Conservation (phyloP, 2,329 filamentous ascomycete genomes). For the Capronia epimyces region DNA sequence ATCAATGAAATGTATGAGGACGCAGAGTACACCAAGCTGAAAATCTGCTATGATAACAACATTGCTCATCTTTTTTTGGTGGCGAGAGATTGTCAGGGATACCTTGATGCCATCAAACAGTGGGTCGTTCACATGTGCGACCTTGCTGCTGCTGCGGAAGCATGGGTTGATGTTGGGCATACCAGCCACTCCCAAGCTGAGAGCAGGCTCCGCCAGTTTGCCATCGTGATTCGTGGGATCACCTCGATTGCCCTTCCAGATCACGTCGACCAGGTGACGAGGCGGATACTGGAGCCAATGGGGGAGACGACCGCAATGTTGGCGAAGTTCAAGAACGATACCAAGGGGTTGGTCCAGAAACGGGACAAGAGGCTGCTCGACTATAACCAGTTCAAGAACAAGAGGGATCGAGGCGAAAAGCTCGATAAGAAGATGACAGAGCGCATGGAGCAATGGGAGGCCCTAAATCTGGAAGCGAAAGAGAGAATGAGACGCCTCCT, state of each 20-base stretch:
- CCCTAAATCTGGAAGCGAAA: constrained; percentile 87
- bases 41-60: constrained; percentile 85
- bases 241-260: constrained; percentile 76
- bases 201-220: constrained; percentile 90
- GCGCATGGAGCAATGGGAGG: constrained; percentile 80
- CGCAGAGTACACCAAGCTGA: constrained; percentile 69
- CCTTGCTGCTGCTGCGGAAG: constrained; percentile 74
- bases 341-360: constrained; percentile 87
- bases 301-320: constrained; percentile 21
- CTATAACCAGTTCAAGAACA: constrained; percentile 73
- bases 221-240: constrained; percentile 78
- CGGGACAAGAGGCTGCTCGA: constrained; percentile 87
- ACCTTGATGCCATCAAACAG: constrained; percentile 72
- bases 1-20: constrained; percentile 68
- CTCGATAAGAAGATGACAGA: constrained; percentile 80
- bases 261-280: constrained; percentile 56
- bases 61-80: constrained; percentile 90
- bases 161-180: constrained; percentile 64
- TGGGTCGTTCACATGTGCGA: constrained; percentile 77
- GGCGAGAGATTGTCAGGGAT: constrained; percentile 87
- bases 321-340: constrained; percentile 36
- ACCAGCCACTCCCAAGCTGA: constrained; percentile 77
- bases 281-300: constrained; percentile 7
- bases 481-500: constrained; percentile 86
- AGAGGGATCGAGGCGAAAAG: constrained; percentile 76